Evolutionary conservation across 1,139 yeast genomes (phyloP), one percentile per base, ranked within the genome.

Genomic region (Yamadazyma trypodendri): DNA sequence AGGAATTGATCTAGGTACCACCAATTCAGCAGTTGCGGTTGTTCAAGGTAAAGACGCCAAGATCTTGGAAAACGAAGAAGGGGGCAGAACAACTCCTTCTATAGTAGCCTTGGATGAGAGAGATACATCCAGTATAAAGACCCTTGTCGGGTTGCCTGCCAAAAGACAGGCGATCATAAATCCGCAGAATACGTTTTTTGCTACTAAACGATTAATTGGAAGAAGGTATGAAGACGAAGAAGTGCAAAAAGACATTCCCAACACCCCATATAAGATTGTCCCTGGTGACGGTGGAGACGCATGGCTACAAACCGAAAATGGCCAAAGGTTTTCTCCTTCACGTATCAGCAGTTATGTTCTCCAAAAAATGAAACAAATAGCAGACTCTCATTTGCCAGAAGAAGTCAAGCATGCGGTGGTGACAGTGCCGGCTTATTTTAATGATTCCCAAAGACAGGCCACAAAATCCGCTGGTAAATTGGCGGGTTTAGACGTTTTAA

Each of bases 161-260:
- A 92, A 90, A 79, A 88, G 97, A 72, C 98, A 92, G 72, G 97
- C 97, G 44, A 96, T 90, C 49, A 96, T 92, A 53, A 92, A 92
- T 81, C 96, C 97, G 41, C 96, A 88, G 68, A 92, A 92, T 78
- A 92, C 98, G 44, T 75, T 92, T 53, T 92, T 88, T 52, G 98
- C 97, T 68, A 92, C 98, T 63, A 92, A 92, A 79, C 88, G 98
- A 77, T 77, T 92, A 66, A 92, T 92, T 65, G 99, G 99, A 69
- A 86, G 98, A 70, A 84, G 97, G 68, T 92, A 81, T 65, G 96
- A 90, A 68, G 99, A 92, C 66, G 66, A 73, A 45, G 98, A 92
- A 73, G 97, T 92, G 46, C 97, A 92, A 75, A 85, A 90, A 75
- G 98, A 94, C 65, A 79, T 92, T 65, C 81, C 85, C 65, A 89